Percentiles rank a stretch among this genome's conserved stretches.
Conservation (phyloP, 768 basidiomycete genomes). For the Lactarius evosmus region DNA sequence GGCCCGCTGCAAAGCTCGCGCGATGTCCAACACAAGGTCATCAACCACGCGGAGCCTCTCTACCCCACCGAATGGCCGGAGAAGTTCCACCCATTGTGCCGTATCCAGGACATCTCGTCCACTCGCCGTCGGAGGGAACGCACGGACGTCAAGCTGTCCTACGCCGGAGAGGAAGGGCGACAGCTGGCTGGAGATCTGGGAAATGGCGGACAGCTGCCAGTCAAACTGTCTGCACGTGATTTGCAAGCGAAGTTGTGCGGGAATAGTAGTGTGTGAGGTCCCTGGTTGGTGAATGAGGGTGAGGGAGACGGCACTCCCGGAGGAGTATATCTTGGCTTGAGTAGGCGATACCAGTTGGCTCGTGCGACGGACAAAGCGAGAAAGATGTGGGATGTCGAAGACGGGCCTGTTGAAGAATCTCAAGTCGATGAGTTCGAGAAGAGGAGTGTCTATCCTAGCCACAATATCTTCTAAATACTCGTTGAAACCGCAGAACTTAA, state of each 20-base stretch:
- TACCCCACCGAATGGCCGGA: background rate
- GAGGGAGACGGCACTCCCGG: background rate
- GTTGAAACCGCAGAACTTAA: constrained; percentile 1
- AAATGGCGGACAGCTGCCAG: constrained; percentile 4
- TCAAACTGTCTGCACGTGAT: background rate
- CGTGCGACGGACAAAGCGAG: background rate
- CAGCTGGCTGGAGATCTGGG: constrained; percentile 3
- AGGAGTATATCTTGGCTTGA: background rate
- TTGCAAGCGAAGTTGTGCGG: background rate
- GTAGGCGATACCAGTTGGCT: background rate
- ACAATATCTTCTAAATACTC: constrained; percentile 15
- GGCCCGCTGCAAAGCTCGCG: background rate
- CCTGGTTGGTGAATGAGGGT: background rate
- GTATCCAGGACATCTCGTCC: background rate
- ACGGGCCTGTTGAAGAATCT: background rate
- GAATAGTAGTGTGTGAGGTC: background rate
- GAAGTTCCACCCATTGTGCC: constrained; percentile 6
- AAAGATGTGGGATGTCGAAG: constrained; percentile 5
- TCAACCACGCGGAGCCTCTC: background rate
- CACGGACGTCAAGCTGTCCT: background rate
- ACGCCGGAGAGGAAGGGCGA: background rate
- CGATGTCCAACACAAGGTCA: background rate
- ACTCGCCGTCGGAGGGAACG: background rate
- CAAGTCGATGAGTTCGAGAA: background rate
- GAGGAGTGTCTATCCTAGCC: background rate